Percentiles rank a stretch among this genome's conserved stretches.
Conservation (phyloP, 2,329 filamentous ascomycete species). For the Aspergillus piperis region DNA sequence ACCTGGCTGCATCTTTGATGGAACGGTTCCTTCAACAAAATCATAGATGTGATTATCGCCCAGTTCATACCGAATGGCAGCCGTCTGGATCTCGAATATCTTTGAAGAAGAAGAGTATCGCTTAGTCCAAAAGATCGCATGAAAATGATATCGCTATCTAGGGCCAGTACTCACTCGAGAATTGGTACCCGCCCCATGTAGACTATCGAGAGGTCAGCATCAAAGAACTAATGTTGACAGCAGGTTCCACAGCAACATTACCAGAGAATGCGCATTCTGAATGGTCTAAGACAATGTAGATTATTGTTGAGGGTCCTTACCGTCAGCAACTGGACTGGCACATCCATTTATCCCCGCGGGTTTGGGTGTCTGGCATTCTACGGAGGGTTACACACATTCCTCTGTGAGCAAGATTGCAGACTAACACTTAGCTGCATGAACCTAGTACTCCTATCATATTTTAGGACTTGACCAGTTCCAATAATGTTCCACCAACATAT, state of each 20-base stretch:
- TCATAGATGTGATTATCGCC: conserved; percentile 23
- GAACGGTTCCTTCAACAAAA: conserved; percentile 23
- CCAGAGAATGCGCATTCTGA: conserved; percentile 16
- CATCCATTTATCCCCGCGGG: neutral
- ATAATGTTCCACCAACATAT: neutral
- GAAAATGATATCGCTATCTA: neutral
- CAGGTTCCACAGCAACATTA: neutral
- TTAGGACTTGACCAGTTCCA: neutral
- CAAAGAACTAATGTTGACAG: neutral
- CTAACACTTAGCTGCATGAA: neutral
- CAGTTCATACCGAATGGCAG: conserved; percentile 25
- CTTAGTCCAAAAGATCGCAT: neutral
- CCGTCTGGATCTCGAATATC: conserved; percentile 11
- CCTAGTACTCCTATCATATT: neutral
- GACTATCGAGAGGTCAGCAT: conserved; percentile 10
- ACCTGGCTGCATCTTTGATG: conserved; percentile 19
- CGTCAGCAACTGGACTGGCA: neutral
- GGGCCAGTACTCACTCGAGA: conserved; percentile 15
- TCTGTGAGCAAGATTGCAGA: neutral
- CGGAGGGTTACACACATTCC: neutral
- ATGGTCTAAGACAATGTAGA: neutral
- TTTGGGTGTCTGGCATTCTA: neutral
- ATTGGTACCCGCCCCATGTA: conserved; percentile 29
- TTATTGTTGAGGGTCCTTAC: neutral
- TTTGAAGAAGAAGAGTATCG: neutral